Evolutionary conservation across 345 rosid species (phyloP).

Genomic region (Noccaea bulbosa): DNA sequence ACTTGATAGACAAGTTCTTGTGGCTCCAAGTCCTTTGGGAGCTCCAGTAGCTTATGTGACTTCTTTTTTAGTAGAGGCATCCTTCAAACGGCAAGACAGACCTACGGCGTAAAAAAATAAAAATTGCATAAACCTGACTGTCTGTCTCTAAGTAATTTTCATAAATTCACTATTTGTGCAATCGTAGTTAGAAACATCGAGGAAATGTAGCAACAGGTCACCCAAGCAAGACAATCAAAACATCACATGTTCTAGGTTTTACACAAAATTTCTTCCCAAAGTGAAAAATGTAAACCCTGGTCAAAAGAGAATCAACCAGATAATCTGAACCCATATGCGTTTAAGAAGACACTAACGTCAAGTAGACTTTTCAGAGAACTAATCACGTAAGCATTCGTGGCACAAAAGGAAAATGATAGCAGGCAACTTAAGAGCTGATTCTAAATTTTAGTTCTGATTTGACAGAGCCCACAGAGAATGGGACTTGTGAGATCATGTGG

Average conservation of each 20-base stretch:
- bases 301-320: neutral
- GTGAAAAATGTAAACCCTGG: neutral
- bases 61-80: slow-evolving; percentile 89
- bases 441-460: slow-evolving; percentile 18
- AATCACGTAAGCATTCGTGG: neutral
- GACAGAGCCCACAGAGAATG: slow-evolving; percentile 1
- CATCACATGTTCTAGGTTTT: neutral
- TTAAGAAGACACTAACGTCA: slow-evolving; percentile 9
- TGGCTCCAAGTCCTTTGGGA: slow-evolving; percentile 75
- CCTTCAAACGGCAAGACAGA: slow-evolving; percentile 34
- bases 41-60: slow-evolving; percentile 61
- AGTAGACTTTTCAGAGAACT: neutral
- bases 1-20: slow-evolving; percentile 80
- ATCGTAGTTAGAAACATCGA: slow-evolving; percentile 14
- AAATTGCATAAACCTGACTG: neutral
- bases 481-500: slow-evolving; percentile 16
- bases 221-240: slow-evolving; percentile 15
- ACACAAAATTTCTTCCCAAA: neutral
- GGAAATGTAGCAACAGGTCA: slow-evolving; percentile 6
- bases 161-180: slow-evolving; percentile 8
- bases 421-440: slow-evolving; percentile 10
- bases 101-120: neutral
- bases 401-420: neutral
- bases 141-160: neutral
- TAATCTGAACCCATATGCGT: slow-evolving; percentile 7